Conservation (phyloP, 192 early-diverging fungal species). For the Coemansia sp. region DNA sequence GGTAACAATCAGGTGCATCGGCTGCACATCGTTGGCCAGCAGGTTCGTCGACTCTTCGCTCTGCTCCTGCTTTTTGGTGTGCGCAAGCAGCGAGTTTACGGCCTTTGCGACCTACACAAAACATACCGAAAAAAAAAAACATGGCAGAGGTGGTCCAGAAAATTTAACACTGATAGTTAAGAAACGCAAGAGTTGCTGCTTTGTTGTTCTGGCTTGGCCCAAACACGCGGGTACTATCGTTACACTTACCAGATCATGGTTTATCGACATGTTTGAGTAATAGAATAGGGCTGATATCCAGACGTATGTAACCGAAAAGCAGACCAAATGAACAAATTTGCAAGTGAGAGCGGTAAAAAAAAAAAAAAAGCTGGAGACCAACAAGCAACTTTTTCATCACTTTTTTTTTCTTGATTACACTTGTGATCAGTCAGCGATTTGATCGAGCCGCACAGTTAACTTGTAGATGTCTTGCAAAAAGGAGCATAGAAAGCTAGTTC, state of each 20-base stretch:
- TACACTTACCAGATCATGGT: slow-evolving; percentile 38
- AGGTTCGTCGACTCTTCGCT: slow-evolving; percentile 50
- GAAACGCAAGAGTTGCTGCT: too few relatives aligned
- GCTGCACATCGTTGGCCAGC: slow-evolving; percentile 54
- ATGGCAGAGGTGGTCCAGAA: not conserved
- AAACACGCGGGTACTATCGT: not conserved
- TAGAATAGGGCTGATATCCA: not conserved
- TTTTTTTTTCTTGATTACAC: slow-evolving; percentile 3
- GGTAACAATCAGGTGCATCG: slow-evolving; percentile 62
- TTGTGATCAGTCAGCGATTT: slow-evolving; percentile 3
- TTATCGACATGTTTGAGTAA: slow-evolving; percentile 26
- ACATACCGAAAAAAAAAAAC: not conserved
- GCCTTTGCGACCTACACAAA: slow-evolving; percentile 41
- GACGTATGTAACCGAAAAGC: not conserved
- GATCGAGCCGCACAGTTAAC: slow-evolving; percentile 1
- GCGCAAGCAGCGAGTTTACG: slow-evolving; percentile 32
- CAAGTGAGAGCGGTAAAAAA: slow-evolving; percentile 1
- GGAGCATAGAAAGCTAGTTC: too few relatives aligned
- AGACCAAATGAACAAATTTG: not conserved
- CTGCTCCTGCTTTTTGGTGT: slow-evolving; percentile 22
- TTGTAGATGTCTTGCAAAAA: too few relatives aligned
- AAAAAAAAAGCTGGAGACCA: too few relatives aligned
- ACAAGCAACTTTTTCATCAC: slow-evolving; percentile 1
- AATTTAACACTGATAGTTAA: not conserved
- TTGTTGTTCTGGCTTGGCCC: too few relatives aligned